Evolutionary conservation across 2,329 filamentous ascomycete species (phyloP).

Genomic region (Aspergillus versicolor): DNA sequence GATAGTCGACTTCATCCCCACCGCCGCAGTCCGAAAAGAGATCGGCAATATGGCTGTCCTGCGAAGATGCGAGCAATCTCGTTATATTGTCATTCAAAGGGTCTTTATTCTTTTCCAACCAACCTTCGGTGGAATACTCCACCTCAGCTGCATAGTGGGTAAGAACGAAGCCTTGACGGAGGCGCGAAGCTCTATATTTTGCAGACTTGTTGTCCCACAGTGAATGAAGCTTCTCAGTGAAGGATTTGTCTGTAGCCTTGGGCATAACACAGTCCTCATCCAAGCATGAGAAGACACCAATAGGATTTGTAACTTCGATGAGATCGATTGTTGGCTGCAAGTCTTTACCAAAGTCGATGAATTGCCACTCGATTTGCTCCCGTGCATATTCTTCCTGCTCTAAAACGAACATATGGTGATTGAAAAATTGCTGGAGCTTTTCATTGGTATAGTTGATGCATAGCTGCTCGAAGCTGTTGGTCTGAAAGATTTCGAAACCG

Average conservation of each 20-base stretch:
- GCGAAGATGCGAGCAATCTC: conserved; percentile 77
- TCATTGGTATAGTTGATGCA: conserved; percentile 99
- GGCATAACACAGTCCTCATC: conserved; percentile 99
- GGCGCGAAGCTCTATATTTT: conserved; percentile 85
- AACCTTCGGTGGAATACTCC: conserved; percentile 91
- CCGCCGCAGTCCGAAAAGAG: conserved; percentile 90
- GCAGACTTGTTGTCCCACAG: conserved; percentile 94
- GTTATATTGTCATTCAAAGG: conserved; percentile 97
- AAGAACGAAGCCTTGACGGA: conserved; percentile 89
- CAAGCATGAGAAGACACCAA: conserved; percentile 96
- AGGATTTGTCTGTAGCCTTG: conserved; percentile 93
- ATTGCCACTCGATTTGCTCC: conserved; percentile 99
- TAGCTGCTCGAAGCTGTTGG: conserved; percentile 97
- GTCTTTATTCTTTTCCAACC: conserved; percentile 99
- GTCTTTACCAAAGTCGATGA: conserved; percentile 97
- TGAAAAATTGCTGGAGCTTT: conserved; percentile 98
- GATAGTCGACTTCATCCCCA: conserved; percentile 64
- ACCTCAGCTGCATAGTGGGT: conserved; percentile 98
- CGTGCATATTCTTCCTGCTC: conserved; percentile 98
- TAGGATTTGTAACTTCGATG: conserved; percentile 93
- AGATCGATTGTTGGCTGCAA: conserved; percentile 96
- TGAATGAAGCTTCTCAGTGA: conserved; percentile 95
- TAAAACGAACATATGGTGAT: conserved; percentile 99
- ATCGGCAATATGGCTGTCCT: conserved; percentile 76
- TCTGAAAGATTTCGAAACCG: conserved; percentile 97